A percentile compares a stretch with the other conserved stretches of the same genome.
phyloP scores from a whole-genome alignment of 148 eudicot genomes.

The Chenopodium berlandieri region DNA sequence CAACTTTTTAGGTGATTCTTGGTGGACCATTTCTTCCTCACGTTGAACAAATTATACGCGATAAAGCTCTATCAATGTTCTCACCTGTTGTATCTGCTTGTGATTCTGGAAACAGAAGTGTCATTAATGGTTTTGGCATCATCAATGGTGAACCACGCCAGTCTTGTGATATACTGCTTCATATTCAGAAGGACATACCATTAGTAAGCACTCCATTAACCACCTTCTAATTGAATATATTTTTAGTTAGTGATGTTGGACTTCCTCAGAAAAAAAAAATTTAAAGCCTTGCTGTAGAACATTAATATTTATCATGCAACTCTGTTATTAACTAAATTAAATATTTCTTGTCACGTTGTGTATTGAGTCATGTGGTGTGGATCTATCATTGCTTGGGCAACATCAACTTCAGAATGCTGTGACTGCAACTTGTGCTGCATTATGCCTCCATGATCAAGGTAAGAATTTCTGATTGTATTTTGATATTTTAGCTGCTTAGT shows the following conservation, averaged over 20 bases:
- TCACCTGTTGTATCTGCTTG: conserved; percentile 73
- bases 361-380: conserved; percentile 52
- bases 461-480: conserved; percentile 1
- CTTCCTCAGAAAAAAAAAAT: not conserved
- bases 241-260: not conserved
- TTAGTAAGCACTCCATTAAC: conserved; percentile 41
- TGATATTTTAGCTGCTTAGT: conserved; percentile 4
- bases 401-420: conserved; percentile 94
- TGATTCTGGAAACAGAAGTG: conserved; percentile 64
- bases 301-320: not conserved
- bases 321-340: not conserved
- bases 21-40: conserved; percentile 94
- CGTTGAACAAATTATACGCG: conserved; percentile 74
- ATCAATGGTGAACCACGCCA: conserved; percentile 53
- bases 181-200: conserved; percentile 54
- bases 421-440: conserved; percentile 89
- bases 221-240: not conserved
- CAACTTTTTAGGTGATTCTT: conserved; percentile 61
- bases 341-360: conserved; percentile 36
- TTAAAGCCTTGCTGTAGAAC: not conserved
- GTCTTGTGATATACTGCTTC: conserved; percentile 66
- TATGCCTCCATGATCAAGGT: conserved; percentile 84
- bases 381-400: conserved; percentile 69
- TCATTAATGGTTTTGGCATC: conserved; percentile 41
- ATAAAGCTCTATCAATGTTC: conserved; percentile 66